A percentile compares a stretch with the other conserved stretches of the same genome.
Evolutionary conservation across 2,329 filamentous ascomycete genomes (phyloP).

Genomic region (Botrytis paeoniae): DNA sequence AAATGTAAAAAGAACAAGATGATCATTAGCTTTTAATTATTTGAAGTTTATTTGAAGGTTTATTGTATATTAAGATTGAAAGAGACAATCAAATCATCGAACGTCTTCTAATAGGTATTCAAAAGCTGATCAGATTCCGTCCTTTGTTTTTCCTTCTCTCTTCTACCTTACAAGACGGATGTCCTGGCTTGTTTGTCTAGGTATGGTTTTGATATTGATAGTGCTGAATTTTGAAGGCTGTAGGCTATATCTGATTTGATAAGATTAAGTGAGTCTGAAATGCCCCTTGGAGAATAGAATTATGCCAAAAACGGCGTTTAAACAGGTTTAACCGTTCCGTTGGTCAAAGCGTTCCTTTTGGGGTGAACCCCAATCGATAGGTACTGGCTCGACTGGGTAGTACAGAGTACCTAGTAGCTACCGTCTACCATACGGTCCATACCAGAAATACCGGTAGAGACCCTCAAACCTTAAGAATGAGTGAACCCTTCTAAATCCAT

Average conservation of each 20-base stretch:
- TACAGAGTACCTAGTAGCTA: no score
- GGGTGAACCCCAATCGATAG: background rate
- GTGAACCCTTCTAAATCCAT: background rate
- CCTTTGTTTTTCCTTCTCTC: no score
- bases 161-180: background rate
- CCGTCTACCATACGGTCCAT: no score
- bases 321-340: background rate
- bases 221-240: background rate
- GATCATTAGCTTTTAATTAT: background rate
- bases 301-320: background rate
- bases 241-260: background rate
- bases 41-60: background rate
- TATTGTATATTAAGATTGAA: background rate
- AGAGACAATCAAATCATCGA: background rate
- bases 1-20: background rate
- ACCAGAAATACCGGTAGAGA: background rate
- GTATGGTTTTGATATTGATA: background rate
- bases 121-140: background rate
- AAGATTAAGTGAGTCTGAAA: background rate
- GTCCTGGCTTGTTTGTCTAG: no score
- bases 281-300: background rate
- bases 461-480: background rate
- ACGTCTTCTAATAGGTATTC: background rate
- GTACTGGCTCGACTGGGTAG: no score
- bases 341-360: background rate